Evolutionary conservation across 345 rosid genomes (phyloP).

Genomic region (rapeseed (Brassica napus)): Da-Ae NC_063437.1:13424501-13425000

Average conservation of each 20-base stretch:
- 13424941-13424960: conserved; percentile 15
- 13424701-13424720: conserved; percentile 3
- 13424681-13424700: not conserved
- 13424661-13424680: not conserved
- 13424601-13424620: not conserved
- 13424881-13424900: not conserved
- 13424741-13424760: no score
- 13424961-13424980: not conserved
- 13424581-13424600: not conserved
- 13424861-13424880: not conserved
- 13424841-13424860: not conserved
- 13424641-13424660: conserved; percentile 4
- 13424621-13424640: not conserved
- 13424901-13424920: not conserved
- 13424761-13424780: no score
- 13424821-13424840: no score
- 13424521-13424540: not conserved
- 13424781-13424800: no score
- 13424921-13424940: not conserved
- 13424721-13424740: not conserved
- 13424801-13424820: no score
- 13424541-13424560: not conserved
- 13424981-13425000: not conserved
- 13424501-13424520: not conserved
- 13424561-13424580: not conserved